Evolutionary conservation across 176 grass and related monocot species (phyloP), one percentile per base, ranked within the genome.

Genomic region (Saccharum spontaneum): DNA sequence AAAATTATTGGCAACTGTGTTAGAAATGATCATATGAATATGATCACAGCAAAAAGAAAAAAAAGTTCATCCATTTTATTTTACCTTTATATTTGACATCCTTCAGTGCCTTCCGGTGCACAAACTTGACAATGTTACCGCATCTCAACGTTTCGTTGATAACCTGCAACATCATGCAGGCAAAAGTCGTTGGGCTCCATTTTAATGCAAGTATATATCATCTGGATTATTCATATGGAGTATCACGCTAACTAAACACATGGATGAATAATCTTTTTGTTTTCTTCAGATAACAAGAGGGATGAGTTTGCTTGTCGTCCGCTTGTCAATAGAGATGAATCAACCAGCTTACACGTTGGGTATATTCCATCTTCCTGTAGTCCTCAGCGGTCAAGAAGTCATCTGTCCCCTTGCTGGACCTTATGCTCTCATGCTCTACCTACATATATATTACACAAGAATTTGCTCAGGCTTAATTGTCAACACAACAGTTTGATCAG

Each of bases 281-380:
- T 20, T 55, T 55, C 54, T 57, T n/a, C 20, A 59, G 7, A 59
- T 59, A n/a, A 57, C 18, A 57, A 48, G 46, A 8, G 6, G 18
- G 17, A 20, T 7, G 49, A 3, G 1, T 20, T 18, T 54, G 17
- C 0, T 20, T 8, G 2, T 54, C 50, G 6, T 54, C 3, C 70
- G 62, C 84, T 67, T 57, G 0, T 22, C 54, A 59, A n/a, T 10
- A 59, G 18, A 59, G 18, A 59, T 59, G 18, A 59, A n/a, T n/a
- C 2, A 59, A 10, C 3, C 20, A 59, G 52, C 85, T 94, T 86
- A 97, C 94, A 77, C 90, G 75, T 83, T 92, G 94, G 69, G 94
- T 97, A 78, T 94, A 97, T 81, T 94, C 94, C 94, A 97, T 97
- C 90, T 94, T 97, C 94, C 82, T 97, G 67, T 97, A 97, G 77